Evolutionary conservation across 768 basidiomycete species (phyloP).

Genomic region (Phaffia australis): DNA sequence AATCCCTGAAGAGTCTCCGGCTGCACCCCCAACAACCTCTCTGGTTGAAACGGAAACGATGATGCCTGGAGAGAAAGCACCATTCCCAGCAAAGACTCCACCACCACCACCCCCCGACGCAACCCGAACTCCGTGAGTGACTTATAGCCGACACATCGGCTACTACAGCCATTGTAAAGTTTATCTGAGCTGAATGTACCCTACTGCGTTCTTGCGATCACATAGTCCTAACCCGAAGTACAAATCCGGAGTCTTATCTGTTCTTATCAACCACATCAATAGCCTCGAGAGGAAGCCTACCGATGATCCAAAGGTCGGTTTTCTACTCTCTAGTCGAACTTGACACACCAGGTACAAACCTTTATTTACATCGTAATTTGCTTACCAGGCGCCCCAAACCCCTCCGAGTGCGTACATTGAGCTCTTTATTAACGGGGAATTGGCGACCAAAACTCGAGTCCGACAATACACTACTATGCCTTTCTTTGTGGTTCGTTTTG

Average conservation of each 20-base stretch:
- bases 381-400: constrained; percentile 36
- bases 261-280: constrained; percentile 42
- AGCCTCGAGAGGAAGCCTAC: constrained; percentile 53
- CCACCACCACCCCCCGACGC: constrained; percentile 38
- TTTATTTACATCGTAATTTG: no score
- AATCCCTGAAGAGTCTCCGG: constrained; percentile 33
- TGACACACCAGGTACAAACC: no score
- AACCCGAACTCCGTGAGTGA: constrained; percentile 13
- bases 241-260: constrained; percentile 49
- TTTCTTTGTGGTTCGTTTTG: constrained; percentile 50
- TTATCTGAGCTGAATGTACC: neutral
- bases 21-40: constrained; percentile 37
- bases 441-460: constrained; percentile 25
- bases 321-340: no score
- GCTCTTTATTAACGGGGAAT: constrained; percentile 48
- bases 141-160: neutral
- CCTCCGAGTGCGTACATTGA: constrained; percentile 56
- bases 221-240: constrained; percentile 19
- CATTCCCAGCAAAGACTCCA: constrained; percentile 41
- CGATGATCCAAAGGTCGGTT: constrained; percentile 36
- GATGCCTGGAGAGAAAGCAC: constrained; percentile 39
- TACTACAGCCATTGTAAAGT: no score
- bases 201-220: neutral
- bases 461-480: constrained; percentile 44
- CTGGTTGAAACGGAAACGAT: constrained; percentile 41